These are phyloP conservation scores for Gonium pectorale DNA, from an alignment of 139 green algal genomes.

Conservation along the genomic window DNA sequence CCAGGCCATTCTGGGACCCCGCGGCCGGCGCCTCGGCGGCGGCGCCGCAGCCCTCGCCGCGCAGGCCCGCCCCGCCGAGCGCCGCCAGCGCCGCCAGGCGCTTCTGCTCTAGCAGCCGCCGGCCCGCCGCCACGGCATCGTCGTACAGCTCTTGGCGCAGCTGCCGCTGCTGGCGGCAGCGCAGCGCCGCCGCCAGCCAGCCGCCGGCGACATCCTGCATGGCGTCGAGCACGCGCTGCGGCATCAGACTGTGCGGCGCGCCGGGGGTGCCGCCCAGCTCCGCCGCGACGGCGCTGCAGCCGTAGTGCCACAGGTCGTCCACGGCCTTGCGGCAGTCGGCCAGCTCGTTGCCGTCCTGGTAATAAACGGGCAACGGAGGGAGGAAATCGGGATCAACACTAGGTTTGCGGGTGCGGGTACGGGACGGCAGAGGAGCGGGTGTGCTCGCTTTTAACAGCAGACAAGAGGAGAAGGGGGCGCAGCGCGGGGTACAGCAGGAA, in stretches of 20 bases:
- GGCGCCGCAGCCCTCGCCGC: neutral
- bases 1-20: neutral
- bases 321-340: conserved; percentile 33
- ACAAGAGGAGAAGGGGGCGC: too few relatives aligned
- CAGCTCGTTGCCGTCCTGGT: conserved; percentile 26
- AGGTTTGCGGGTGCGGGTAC: too few relatives aligned
- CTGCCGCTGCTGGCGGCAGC: conserved; percentile 37
- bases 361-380: too few relatives aligned
- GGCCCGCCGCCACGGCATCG: conserved; percentile 24
- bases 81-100: conserved; percentile 16
- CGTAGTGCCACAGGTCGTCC: conserved; percentile 27
- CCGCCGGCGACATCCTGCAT: conserved; percentile 25
- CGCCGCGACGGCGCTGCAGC: conserved; percentile 20
- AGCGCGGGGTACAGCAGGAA: too few relatives aligned
- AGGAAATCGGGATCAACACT: too few relatives aligned
- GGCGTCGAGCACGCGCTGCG: conserved; percentile 16
- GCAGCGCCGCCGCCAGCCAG: conserved; percentile 36
- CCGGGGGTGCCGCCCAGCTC: neutral
- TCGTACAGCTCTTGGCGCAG: conserved; percentile 34
- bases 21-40: neutral
- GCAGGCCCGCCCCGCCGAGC: neutral
- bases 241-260: neutral
- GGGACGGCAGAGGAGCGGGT: too few relatives aligned
- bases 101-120: conserved; percentile 13
- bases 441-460: too few relatives aligned